Percentiles rank a stretch among this genome's conserved stretches.
Conservation (phyloP, 352 stramenopile species). For the Blastocystis sp. region DNA sequence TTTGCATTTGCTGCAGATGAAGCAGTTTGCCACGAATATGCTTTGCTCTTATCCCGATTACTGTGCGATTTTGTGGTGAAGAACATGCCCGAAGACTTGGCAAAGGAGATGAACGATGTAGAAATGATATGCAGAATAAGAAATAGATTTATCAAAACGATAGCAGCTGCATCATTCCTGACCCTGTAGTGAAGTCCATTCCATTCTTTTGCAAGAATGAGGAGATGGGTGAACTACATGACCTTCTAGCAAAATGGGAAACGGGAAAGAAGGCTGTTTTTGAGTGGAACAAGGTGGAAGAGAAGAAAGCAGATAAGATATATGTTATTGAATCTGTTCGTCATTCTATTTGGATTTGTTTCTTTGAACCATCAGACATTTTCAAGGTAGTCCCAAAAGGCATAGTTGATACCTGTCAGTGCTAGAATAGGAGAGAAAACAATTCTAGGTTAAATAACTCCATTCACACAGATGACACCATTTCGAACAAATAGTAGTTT, state of each 20-base stretch:
- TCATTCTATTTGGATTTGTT: background rate
- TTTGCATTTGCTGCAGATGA: background rate
- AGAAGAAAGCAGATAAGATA: constrained; percentile 7
- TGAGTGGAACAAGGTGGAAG: background rate
- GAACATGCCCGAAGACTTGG: background rate
- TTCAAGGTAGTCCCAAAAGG: too few relatives aligned
- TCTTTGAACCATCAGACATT: background rate
- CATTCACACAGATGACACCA: too few relatives aligned
- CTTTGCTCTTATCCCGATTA: background rate
- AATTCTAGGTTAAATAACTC: too few relatives aligned
- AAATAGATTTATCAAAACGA: constrained; percentile 51
- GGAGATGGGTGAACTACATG: background rate
- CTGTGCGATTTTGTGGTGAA: background rate
- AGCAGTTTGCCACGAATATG: background rate
- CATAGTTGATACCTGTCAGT: too few relatives aligned
- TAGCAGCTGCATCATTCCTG: constrained; percentile 5
- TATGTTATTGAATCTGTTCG: background rate
- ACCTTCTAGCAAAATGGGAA: background rate
- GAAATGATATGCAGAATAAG: background rate
- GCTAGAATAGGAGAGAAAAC: too few relatives aligned
- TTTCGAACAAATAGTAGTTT: too few relatives aligned
- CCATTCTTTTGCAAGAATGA: background rate
- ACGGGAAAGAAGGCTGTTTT: background rate
- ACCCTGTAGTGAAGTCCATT: background rate
- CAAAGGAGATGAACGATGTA: background rate